Base-by-base conservation (phyloP, 2,329 filamentous ascomycete species). In the Talaromyces sp. region DNA sequence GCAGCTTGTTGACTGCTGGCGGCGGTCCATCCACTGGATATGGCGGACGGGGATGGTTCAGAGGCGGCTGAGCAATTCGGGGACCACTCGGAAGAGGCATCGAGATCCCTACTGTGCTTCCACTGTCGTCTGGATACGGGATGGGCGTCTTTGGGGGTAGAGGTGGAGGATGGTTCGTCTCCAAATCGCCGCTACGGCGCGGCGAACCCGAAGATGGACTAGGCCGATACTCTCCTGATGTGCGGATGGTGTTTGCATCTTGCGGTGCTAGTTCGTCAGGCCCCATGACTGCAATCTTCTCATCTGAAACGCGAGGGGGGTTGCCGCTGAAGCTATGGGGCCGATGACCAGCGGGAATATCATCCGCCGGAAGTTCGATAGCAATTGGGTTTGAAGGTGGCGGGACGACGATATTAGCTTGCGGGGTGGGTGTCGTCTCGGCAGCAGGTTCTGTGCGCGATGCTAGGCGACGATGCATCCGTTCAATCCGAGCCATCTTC, bases 21-120 rank as follows among this genome's bases (percentile, higher is more conserved):
- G 93, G 93, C 19, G 93, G 92, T 29, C 89, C 88, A 27, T 88
- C 89, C 52, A 86, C 76, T 0, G 93, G 93, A 72, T 97, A 97
- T 0, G 92, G 92, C 35, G 90, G 81, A 9, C 73, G 66, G 50
- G 64, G 65, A 48, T 70, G 68, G n/a, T 64, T 67, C 27, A 67
- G 55, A 35, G 53, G 43, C 35, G 60, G 31, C 21, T 59, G 56
- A 1, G 54, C n/a, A 29, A 57, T 57, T 48, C 57, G 60, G 29
- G 57, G 57, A 48, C 48, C 32, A 14, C 57, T 53, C 10, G 77
- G 68, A 63, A 69, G 70, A 17, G 69, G 72, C 70, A 75, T 75
- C 27, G 68, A 66, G 19, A 74, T 67, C 11, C 68, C 70, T 69
- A 48, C 4, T 10, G 48, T 68, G 64, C 60, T 58, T 62, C 70